phyloP scores from a whole-genome alignment of 805 yeast genomes.

The Schizosaccharomyces pombe region DNA sequence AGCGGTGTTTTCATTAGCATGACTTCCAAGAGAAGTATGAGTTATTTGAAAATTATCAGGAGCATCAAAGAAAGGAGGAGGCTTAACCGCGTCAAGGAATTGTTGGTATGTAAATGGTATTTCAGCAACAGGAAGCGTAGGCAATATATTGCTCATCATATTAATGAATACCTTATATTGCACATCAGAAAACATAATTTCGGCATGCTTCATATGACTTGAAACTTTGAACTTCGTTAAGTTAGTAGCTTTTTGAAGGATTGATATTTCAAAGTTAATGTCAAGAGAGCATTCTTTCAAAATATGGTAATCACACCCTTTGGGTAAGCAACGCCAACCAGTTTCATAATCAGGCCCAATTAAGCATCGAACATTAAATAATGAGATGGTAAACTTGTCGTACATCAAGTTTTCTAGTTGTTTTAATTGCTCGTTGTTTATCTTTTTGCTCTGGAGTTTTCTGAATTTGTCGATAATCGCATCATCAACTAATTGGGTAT shows the following conservation, averaged over 20 bases:
- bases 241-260: constrained; percentile 54
- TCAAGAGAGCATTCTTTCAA: constrained; percentile 56
- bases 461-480: constrained; percentile 45
- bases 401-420: constrained; percentile 59
- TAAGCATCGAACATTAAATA: constrained; percentile 61
- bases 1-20: background rate
- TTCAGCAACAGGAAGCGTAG: constrained; percentile 18
- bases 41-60: background rate
- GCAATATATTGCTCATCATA: constrained; percentile 45
- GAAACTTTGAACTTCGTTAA: constrained; percentile 50
- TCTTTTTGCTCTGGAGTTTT: constrained; percentile 28
- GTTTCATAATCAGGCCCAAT: constrained; percentile 70
- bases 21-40: background rate
- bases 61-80: constrained; percentile 1
- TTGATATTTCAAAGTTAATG: constrained; percentile 56
- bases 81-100: background rate
- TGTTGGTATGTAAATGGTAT: background rate
- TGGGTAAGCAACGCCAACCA: constrained; percentile 11
- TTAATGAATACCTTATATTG: constrained; percentile 78
- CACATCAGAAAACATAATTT: constrained; percentile 56
- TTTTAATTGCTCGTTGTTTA: constrained; percentile 49
- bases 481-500: constrained; percentile 57
- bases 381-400: constrained; percentile 53
- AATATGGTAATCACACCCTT: constrained; percentile 30
- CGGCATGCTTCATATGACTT: constrained; percentile 53